Conservation (phyloP, 2,329 filamentous ascomycete species). For the Colletotrichum musae region DNA sequence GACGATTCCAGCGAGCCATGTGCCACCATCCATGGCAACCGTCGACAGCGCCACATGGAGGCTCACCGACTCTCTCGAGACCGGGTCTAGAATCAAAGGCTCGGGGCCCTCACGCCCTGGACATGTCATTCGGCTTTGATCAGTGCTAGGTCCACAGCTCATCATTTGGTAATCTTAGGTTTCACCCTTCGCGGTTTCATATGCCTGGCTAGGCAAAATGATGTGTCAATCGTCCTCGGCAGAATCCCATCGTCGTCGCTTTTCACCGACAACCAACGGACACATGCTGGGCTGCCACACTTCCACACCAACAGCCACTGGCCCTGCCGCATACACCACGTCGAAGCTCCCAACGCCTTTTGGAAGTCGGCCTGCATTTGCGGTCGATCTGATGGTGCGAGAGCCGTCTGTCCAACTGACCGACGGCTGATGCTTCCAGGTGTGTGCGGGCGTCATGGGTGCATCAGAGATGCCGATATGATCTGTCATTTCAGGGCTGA, state of each 20-base stretch:
- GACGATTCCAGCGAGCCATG: not conserved
- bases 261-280: slow-evolving; percentile 21
- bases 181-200: slow-evolving; percentile 33
- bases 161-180: slow-evolving; percentile 20
- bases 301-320: not conserved
- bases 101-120: slow-evolving; percentile 5
- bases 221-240: slow-evolving; percentile 20
- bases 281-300: slow-evolving; percentile 16
- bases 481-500: slow-evolving; percentile 30
- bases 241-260: slow-evolving; percentile 27
- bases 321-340: slow-evolving; percentile 3
- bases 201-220: not conserved
- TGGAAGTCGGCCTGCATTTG: slow-evolving; percentile 3
- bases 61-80: slow-evolving; percentile 25
- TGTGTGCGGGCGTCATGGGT: slow-evolving; percentile 3
- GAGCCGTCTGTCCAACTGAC: slow-evolving; percentile 8
- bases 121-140: slow-evolving; percentile 10
- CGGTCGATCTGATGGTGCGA: slow-evolving; percentile 10
- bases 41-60: not conserved
- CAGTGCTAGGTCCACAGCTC: slow-evolving; percentile 2
- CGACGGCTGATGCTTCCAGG: not conserved
- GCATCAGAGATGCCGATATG: slow-evolving; percentile 20
- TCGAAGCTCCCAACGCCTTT: slow-evolving; percentile 4
- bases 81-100: slow-evolving; percentile 9
- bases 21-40: not conserved